A percentile compares a stretch with the other conserved stretches of the same genome.
These are phyloP conservation scores for Sarocladiaceae sp. DNA, from an alignment of 2,329 filamentous ascomycete genomes.

Conservation along the genomic window DNA sequence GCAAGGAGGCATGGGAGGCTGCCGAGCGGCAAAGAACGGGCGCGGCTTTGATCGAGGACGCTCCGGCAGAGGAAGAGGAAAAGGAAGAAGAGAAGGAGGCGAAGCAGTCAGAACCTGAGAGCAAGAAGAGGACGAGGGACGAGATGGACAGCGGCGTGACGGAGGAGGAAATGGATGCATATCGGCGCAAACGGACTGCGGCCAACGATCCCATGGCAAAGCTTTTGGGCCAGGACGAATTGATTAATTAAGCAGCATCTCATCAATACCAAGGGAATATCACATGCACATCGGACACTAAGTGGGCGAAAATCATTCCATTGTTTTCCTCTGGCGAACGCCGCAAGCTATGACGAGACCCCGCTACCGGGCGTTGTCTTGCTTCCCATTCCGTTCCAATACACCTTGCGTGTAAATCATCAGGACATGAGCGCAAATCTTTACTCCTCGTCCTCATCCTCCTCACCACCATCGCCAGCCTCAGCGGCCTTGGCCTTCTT, in stretches of 20 bases:
- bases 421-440: constrained; percentile 22
- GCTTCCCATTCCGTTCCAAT: constrained; percentile 22
- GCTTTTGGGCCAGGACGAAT: constrained; percentile 66
- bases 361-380: constrained; percentile 31
- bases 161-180: constrained; percentile 81
- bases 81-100: constrained; percentile 21
- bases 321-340: constrained; percentile 44
- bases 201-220: constrained; percentile 84
- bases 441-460: constrained; percentile 79
- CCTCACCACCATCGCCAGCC: constrained; percentile 71
- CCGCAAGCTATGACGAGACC: constrained; percentile 43
- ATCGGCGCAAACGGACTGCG: constrained; percentile 66
- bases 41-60: constrained; percentile 30
- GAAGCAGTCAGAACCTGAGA: constrained; percentile 23
- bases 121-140: constrained; percentile 67
- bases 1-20: constrained; percentile 73
- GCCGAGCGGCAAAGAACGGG: constrained; percentile 57
- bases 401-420: constrained; percentile 22
- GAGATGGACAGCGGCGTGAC: constrained; percentile 74
- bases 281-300: background rate
- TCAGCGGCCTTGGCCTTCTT: constrained; percentile 99
- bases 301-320: constrained; percentile 32
- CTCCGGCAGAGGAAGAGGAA: constrained; percentile 22
- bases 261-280: background rate
- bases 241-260: constrained; percentile 29